These are phyloP conservation scores for Zanthoxylum bungeanum DNA, from an alignment of 345 rosid genomes.

Conservation along the genomic window DNA sequence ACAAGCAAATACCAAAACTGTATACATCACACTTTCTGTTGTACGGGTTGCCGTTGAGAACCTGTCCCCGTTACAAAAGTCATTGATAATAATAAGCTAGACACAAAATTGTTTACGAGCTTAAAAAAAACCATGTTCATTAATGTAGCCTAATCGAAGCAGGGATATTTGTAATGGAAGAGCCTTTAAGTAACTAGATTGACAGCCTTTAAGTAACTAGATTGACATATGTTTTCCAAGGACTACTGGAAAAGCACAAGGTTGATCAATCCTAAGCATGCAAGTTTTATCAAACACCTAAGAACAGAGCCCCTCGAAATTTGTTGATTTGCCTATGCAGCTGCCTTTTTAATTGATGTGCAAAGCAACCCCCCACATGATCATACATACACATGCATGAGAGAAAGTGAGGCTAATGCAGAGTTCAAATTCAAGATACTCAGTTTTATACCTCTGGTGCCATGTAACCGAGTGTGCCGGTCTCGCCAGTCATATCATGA, in stretches of 20 bases:
- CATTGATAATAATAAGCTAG: background rate
- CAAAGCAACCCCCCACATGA: background rate
- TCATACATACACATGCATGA: background rate
- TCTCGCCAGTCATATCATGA: constrained; percentile 99
- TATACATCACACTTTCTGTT: constrained; percentile 95
- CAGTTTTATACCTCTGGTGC: constrained; percentile 81
- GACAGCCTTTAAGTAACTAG: background rate
- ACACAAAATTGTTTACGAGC: background rate
- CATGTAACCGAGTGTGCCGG: constrained; percentile 99
- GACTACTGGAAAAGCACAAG: background rate
- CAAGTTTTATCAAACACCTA: background rate
- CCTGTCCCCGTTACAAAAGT: constrained; percentile 36
- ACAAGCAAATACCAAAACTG: constrained; percentile 94
- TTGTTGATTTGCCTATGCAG: background rate
- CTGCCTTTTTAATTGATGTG: background rate
- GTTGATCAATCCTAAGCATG: background rate
- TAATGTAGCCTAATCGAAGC: background rate
- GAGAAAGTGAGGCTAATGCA: background rate
- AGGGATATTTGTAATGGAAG: background rate
- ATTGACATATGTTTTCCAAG: background rate
- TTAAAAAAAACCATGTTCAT: constrained; percentile 1
- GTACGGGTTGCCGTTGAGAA: constrained; percentile 87
- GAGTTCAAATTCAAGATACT: background rate
- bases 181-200: background rate
- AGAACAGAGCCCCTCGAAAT: background rate